These are phyloP conservation scores for Rhizopogon vulgaris DNA, from an alignment of 768 basidiomycete genomes.

Conservation along the genomic window DNA sequence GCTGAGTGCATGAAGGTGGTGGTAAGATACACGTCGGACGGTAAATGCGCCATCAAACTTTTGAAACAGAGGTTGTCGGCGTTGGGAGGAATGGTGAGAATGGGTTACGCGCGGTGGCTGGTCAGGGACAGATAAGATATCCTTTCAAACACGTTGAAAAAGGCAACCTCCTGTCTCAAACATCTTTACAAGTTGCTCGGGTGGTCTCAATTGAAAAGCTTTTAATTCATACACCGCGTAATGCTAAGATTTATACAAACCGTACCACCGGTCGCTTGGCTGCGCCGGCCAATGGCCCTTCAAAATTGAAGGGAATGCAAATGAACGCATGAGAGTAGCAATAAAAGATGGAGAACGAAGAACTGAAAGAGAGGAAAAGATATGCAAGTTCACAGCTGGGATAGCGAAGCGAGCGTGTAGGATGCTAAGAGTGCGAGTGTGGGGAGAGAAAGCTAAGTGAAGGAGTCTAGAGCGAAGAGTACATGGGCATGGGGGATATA, in stretches of 20 bases:
- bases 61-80: not conserved
- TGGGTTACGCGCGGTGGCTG: slow-evolving; percentile 7
- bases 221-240: slow-evolving; percentile 8
- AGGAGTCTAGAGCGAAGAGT: not conserved
- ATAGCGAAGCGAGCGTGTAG: slow-evolving; percentile 21
- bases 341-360: slow-evolving; percentile 1
- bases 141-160: not conserved
- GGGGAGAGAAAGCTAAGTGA: not conserved
- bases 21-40: slow-evolving; percentile 26
- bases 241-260: slow-evolving; percentile 7
- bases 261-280: not conserved
- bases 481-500: slow-evolving; percentile 7
- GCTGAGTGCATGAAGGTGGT: slow-evolving; percentile 28
- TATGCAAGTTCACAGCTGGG: slow-evolving; percentile 13
- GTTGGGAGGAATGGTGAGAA: slow-evolving; percentile 3
- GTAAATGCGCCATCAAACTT: slow-evolving; percentile 22
- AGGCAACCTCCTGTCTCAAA: not conserved
- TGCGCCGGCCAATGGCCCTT: slow-evolving; percentile 1
- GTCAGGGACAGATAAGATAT: slow-evolving; percentile 6
- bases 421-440: slow-evolving; percentile 19
- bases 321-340: not conserved
- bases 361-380: not conserved
- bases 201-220: not conserved
- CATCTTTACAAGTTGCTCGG: not conserved
- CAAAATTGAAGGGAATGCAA: not conserved